Conservation (phyloP, 768 basidiomycete genomes). For the Mycena indigotica region DNA sequence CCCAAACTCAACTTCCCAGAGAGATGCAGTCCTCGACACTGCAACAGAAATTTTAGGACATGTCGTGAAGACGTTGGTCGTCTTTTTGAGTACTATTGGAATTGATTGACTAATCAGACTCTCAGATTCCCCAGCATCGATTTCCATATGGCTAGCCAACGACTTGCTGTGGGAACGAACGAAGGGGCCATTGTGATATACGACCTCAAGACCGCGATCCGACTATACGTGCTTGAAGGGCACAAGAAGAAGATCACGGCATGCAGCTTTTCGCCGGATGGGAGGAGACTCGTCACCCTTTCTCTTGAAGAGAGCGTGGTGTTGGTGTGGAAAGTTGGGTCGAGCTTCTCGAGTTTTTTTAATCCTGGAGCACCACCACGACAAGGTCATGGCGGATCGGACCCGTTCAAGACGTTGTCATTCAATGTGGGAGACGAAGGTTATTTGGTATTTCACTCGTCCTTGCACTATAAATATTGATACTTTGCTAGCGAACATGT, state of each 20-base stretch:
- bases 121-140: conserved; percentile 93
- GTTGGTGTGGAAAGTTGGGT: conserved; percentile 95
- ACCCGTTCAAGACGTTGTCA: conserved; percentile 85
- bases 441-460: conserved; percentile 35
- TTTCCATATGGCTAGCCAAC: conserved; percentile 85
- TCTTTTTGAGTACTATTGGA: too few species aligned
- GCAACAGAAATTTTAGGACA: conserved; percentile 94
- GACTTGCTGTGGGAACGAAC: conserved; percentile 88
- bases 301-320: conserved; percentile 84
- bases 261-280: conserved; percentile 92
- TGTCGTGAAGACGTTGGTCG: conserved; percentile 96
- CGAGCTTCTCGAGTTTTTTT: conserved; percentile 87
- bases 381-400: conserved; percentile 79
- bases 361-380: conserved; percentile 88
- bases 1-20: conserved; percentile 74
- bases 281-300: conserved; percentile 82
- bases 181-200: conserved; percentile 97
- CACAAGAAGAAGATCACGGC: conserved; percentile 82
- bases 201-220: conserved; percentile 92
- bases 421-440: conserved; percentile 88
- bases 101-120: too few species aligned
- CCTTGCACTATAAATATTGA: background rate
- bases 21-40: conserved; percentile 85
- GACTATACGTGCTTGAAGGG: conserved; percentile 92
- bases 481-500: conserved; percentile 38